A percentile compares a stretch with the other conserved stretches of the same genome.
phyloP scores from a whole-genome alignment of 768 basidiomycete genomes.

The Clathrus columnatus region DNA sequence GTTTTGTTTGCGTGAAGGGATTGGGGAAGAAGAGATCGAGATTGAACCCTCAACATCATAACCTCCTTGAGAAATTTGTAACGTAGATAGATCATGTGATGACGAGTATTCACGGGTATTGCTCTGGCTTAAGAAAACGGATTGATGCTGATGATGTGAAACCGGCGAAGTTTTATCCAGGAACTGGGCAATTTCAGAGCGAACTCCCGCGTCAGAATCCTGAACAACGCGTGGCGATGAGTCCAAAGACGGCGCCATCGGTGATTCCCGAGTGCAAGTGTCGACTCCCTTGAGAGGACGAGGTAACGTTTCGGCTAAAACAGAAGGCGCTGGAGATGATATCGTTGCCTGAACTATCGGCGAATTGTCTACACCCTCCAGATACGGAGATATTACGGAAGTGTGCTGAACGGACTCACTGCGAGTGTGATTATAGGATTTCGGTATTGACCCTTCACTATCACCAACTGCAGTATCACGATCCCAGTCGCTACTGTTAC shows the following conservation, averaged over 20 bases:
- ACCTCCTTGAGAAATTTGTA: neutral
- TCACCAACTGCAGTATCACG: slow-evolving; percentile 2
- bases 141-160: neutral
- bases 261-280: neutral
- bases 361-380: neutral
- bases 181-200: neutral
- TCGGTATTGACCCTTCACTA: neutral
- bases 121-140: no score
- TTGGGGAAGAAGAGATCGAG: no score
- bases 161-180: neutral
- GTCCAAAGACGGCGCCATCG: neutral
- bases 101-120: no score
- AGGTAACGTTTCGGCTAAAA: neutral
- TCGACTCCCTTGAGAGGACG: neutral
- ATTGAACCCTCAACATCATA: no score
- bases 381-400: neutral
- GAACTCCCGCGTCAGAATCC: neutral
- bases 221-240: neutral
- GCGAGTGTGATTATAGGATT: neutral
- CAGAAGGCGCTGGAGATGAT: neutral
- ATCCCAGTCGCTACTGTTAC: neutral
- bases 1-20: no score
- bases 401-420: no score
- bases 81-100: neutral
- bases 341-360: neutral